Percentiles rank a stretch among this genome's conserved stretches.
Evolutionary conservation across 352 stramenopile genomes (phyloP).

Genomic region (Halophytophthora batemanensis): DNA sequence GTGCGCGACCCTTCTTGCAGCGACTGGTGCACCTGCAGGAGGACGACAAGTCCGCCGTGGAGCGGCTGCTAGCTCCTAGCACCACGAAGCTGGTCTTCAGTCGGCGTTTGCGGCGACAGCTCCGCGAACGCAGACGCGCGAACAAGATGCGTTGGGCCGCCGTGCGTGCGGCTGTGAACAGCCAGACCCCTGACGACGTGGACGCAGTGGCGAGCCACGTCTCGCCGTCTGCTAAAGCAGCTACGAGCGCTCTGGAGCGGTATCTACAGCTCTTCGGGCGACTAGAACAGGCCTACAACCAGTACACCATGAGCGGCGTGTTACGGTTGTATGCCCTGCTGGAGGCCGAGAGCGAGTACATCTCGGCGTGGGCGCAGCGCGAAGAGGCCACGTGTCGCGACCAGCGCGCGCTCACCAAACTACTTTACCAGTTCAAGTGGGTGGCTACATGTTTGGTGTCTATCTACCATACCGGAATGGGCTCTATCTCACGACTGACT

Average conservation of each 20-base stretch:
- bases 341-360: slow-evolving; percentile 43
- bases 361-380: slow-evolving; percentile 27
- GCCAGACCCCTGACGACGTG: not conserved
- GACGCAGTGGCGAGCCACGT: not conserved
- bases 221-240: not conserved
- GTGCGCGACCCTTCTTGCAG: slow-evolving; percentile 25
- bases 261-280: slow-evolving; percentile 25
- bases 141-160: slow-evolving; percentile 9
- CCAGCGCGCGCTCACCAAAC: slow-evolving; percentile 29
- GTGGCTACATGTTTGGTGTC: not conserved
- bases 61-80: slow-evolving; percentile 19
- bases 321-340: slow-evolving; percentile 47
- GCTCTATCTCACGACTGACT: not conserved
- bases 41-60: slow-evolving; percentile 1
- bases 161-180: slow-evolving; percentile 3
- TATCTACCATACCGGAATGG: not conserved
- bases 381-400: slow-evolving; percentile 30
- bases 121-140: slow-evolving; percentile 6
- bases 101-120: slow-evolving; percentile 12
- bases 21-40: slow-evolving; percentile 23
- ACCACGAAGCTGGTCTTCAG: slow-evolving; percentile 24
- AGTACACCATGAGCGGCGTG: slow-evolving; percentile 27
- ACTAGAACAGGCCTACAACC: slow-evolving; percentile 28
- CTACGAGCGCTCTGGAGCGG: slow-evolving; percentile 8
- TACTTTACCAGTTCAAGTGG: slow-evolving; percentile 48